phyloP scores from a whole-genome alignment of 2,329 filamentous ascomycete genomes.

The Monosporascus sp. region DNA sequence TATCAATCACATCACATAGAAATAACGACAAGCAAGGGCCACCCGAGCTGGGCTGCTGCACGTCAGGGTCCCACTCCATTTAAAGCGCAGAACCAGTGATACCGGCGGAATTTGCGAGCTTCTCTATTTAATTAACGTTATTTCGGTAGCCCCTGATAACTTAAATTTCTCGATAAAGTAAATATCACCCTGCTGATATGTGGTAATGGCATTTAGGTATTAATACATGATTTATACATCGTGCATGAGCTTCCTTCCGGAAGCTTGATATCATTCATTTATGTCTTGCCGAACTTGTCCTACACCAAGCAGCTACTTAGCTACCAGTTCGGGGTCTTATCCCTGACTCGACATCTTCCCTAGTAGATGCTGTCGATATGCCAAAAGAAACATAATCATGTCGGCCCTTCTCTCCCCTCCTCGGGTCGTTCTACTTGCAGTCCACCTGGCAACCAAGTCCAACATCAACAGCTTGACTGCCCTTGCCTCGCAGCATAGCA shows the following conservation, averaged over 20 bases:
- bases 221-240: neutral
- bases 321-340: neutral
- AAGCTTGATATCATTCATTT: neutral
- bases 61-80: neutral
- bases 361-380: no score
- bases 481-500: conserved; percentile 50
- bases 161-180: neutral
- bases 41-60: neutral
- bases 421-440: conserved; percentile 68
- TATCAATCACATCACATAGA: neutral
- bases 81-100: neutral
- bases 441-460: conserved; percentile 60
- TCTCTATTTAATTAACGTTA: neutral
- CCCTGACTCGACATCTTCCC: neutral
- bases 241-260: neutral
- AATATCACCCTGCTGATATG: neutral
- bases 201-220: neutral
- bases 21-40: neutral
- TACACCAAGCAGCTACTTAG: no score
- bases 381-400: conserved; percentile 17
- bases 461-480: conserved; percentile 58
- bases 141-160: neutral
- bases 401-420: conserved; percentile 50
- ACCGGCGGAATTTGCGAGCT: neutral
- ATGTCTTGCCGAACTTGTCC: neutral